phyloP scores from a whole-genome alignment of 2,329 filamentous ascomycete species.

The Clonostachys rhizophaga region DNA sequence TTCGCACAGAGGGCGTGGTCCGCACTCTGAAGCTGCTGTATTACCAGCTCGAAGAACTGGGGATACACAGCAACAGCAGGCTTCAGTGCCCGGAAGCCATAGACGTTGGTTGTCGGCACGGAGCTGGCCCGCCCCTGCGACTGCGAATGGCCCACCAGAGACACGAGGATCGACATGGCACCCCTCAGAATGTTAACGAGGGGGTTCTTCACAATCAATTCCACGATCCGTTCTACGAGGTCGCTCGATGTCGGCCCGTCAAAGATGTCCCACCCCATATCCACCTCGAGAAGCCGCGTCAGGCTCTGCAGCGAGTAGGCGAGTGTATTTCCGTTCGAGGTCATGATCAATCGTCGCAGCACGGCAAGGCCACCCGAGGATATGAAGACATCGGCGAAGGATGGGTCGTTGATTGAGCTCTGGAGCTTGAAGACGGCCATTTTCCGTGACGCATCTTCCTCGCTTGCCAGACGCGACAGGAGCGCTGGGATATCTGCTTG shows the following conservation, averaged over 20 bases:
- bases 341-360: conserved; percentile 77
- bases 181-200: conserved; percentile 96
- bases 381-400: conserved; percentile 96
- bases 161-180: conserved; percentile 93
- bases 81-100: conserved; percentile 87
- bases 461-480: conserved; percentile 58
- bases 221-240: conserved; percentile 73
- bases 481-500: conserved; percentile 64
- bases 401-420: conserved; percentile 88
- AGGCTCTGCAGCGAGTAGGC: conserved; percentile 92
- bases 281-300: conserved; percentile 82
- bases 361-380: conserved; percentile 79
- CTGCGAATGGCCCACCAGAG: conserved; percentile 83
- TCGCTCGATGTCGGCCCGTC: conserved; percentile 59
- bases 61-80: conserved; percentile 88
- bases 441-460: conserved; percentile 89
- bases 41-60: conserved; percentile 90
- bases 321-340: conserved; percentile 85
- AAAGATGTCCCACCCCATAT: conserved; percentile 95
- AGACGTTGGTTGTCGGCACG: conserved; percentile 45
- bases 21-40: conserved; percentile 85
- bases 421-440: conserved; percentile 99
- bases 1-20: conserved; percentile 96
- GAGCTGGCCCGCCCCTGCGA: conserved; percentile 21
- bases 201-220: conserved; percentile 90